Percentiles rank a stretch among this genome's conserved stretches.
Evolutionary conservation across 371 early-diverging fungal species (phyloP).

Genomic region (Mucor saturninus): DNA sequence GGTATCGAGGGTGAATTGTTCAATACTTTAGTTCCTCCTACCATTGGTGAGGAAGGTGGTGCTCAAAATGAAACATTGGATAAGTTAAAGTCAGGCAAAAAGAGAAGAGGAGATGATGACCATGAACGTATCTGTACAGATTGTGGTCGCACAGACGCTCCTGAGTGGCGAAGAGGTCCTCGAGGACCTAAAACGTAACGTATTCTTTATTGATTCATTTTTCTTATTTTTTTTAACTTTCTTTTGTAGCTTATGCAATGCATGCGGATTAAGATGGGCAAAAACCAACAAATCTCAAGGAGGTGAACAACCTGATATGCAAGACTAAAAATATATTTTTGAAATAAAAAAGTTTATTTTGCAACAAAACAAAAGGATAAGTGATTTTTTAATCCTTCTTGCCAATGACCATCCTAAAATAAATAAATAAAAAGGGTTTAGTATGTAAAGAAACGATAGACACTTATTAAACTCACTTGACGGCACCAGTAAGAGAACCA

Average conservation of each 20-base stretch:
- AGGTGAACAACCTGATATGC: conserved; percentile 10
- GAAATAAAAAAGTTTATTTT: background rate
- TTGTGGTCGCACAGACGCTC: conserved; percentile 81
- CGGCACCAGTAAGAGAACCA: conserved; percentile 34
- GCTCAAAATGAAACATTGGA: conserved; percentile 10
- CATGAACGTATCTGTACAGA: conserved; percentile 39
- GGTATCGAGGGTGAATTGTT: conserved; percentile 41
- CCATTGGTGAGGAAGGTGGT: conserved; percentile 15
- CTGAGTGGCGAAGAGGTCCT: conserved; percentile 87
- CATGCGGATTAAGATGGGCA: conserved; percentile 34
- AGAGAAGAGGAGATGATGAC: conserved; percentile 29
- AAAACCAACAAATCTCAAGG: conserved; percentile 24
- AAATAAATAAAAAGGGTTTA: background rate
- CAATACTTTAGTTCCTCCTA: conserved; percentile 19
- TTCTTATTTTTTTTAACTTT: conserved; percentile 4
- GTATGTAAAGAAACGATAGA: background rate
- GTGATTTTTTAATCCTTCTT: conserved; percentile 19
- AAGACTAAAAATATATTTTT: conserved; percentile 1
- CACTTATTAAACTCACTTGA: conserved; percentile 27
- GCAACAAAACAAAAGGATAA: background rate
- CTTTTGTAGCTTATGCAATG: conserved; percentile 29
- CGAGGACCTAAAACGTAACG: conserved; percentile 70
- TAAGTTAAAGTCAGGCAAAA: conserved; percentile 24
- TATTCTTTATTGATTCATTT: background rate
- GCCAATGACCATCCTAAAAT: conserved; percentile 25